Base-by-base conservation (phyloP, 768 basidiomycete species). In the Sporobolomyces roseus region DNA sequence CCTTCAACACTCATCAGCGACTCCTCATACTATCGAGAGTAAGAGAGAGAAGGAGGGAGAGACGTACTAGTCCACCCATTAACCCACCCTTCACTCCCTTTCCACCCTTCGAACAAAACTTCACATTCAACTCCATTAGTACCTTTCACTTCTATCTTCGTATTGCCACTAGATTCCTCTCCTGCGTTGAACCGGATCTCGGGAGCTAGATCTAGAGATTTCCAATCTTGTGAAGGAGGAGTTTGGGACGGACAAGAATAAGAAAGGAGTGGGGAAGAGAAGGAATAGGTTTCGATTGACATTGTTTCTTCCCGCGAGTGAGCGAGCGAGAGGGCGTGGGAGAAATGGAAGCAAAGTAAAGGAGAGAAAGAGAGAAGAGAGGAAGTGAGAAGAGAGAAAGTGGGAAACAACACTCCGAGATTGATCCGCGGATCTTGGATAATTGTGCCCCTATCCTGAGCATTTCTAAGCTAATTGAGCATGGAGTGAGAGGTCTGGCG, bases 61-160 rank as follows among this genome's bases (percentile, higher is more conserved):
- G 32, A 27, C 56, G 27, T 25, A 56, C 55, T 46, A 25, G 25
- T 16, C 29, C 30, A 60, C 17, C 43, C 58, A 2, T 4, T 3
- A 3, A 60, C 32, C 58, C 58, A 60, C 2, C 16, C 58, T 35
- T 60, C 58, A 13, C 45, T 48, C 9, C 45, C 58, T 35, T 60
- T 60, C 43, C 43, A 60, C 21, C 45, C 58, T 27, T 12, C 5
- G 30, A 60, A 48, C 2, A 4, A 23, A 6, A 49, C 45, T 5
- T 14, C n/a, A 43, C 58, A 60, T 4, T 30, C 45, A 14, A 27
- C 32, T 48, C 58, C 58, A 8, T 2, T n/a, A 29, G 45, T 60
- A 8, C 12, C 45, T 27, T 60, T 60, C 45, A 35, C 43, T 30
- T 59, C 25, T 30, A 60, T 46, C 27, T 45, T 21, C 4, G 45